Conservation (phyloP, 331 rosid genomes). For the Prunus yedoensis region DNA sequence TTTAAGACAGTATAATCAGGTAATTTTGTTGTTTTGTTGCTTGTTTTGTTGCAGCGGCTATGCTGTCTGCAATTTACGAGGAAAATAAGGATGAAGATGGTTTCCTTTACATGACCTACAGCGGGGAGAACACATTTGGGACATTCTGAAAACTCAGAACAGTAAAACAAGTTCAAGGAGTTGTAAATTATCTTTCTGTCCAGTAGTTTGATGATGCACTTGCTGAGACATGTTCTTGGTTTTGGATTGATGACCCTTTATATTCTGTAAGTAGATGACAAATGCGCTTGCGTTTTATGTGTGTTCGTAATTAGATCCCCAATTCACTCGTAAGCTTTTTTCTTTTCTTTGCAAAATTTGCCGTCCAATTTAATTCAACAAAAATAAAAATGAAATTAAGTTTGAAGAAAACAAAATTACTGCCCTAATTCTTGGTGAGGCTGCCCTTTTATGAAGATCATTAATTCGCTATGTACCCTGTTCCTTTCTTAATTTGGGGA, state of each 20-base stretch:
- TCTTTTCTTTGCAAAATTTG: background rate
- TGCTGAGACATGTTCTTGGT: background rate
- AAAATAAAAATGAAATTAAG: background rate
- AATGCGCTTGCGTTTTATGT: background rate
- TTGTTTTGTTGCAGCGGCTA: constrained; percentile 59
- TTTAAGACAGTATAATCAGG: background rate
- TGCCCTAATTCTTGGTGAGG: no score
- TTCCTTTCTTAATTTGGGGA: no score
- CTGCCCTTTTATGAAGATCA: no score
- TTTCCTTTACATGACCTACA: constrained; percentile 82
- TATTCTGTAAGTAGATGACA: background rate
- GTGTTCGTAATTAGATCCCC: background rate
- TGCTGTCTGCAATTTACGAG: constrained; percentile 79
- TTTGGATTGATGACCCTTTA: background rate
- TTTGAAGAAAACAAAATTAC: background rate
- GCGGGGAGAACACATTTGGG: constrained; percentile 91
- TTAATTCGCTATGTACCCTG: no score
- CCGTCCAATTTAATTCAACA: background rate
- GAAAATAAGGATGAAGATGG: constrained; percentile 93
- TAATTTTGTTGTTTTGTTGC: constrained; percentile 31
- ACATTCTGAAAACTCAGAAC: constrained; percentile 29
- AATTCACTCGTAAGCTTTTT: background rate
- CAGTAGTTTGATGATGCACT: background rate
- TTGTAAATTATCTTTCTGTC: background rate
- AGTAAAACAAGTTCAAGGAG: background rate